These are phyloP conservation scores for Ophiocordyceps australis DNA, from an alignment of 2,329 filamentous ascomycete genomes.

Conservation along the genomic window DNA sequence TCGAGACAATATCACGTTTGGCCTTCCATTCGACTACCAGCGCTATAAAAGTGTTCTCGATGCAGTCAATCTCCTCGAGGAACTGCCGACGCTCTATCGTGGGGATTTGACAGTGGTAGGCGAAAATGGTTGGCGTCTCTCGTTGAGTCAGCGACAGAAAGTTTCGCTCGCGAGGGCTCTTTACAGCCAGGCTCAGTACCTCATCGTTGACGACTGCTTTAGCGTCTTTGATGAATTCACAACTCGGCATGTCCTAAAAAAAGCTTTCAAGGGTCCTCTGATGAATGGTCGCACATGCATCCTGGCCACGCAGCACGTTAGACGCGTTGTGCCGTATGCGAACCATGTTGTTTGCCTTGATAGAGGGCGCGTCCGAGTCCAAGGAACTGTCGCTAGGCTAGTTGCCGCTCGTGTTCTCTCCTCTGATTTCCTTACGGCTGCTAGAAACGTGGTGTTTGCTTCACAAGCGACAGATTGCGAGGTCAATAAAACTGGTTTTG, in stretches of 20 bases:
- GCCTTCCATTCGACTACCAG: slow-evolving; percentile 41
- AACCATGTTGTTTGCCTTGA: not conserved
- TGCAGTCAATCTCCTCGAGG: slow-evolving; percentile 52
- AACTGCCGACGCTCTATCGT: slow-evolving; percentile 49
- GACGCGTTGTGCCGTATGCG: not conserved
- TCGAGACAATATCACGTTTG: slow-evolving; percentile 55
- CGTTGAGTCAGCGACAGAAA: slow-evolving; percentile 5
- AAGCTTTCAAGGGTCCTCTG: slow-evolving; percentile 1
- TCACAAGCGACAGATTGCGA: not conserved
- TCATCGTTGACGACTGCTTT: slow-evolving; percentile 57
- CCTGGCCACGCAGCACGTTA: not conserved
- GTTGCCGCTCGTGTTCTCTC: not conserved
- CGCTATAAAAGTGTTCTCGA: slow-evolving; percentile 50
- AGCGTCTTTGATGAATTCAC: slow-evolving; percentile 45
- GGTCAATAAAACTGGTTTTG: not conserved
- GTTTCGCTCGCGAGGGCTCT: slow-evolving; percentile 7
- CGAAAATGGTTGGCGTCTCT: slow-evolving; percentile 4
- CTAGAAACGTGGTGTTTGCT: not conserved
- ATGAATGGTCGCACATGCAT: slow-evolving; percentile 2
- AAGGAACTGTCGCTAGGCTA: slow-evolving; percentile 1
- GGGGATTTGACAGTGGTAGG: slow-evolving; percentile 48
- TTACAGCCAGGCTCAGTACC: slow-evolving; percentile 4
- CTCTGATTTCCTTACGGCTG: not conserved
- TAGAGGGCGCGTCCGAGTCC: not conserved
- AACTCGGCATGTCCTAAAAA: slow-evolving; percentile 1